Conservation (phyloP, 108 stramenopile genomes). For the Skeletonema costatum region DNA sequence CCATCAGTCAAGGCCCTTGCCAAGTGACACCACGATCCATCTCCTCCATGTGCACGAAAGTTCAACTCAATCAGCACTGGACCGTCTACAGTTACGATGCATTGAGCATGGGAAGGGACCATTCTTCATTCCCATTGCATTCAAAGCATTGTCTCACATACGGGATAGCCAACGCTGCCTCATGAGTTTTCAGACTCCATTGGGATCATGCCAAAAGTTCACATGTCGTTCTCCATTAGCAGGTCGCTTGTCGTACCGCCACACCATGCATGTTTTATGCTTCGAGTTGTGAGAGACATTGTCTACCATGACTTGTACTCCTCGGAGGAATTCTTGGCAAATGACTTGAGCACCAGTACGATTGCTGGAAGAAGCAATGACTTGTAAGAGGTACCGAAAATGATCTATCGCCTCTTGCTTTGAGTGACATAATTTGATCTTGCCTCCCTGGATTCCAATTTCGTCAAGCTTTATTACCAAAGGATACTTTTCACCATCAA, state of each 20-base stretch:
- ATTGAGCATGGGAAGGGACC: slow-evolving; percentile 52
- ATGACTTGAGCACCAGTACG: slow-evolving; percentile 41
- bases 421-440: slow-evolving; percentile 80
- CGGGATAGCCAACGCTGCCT: slow-evolving; percentile 29
- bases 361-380: slow-evolving; percentile 51
- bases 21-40: slow-evolving; percentile 59
- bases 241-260: slow-evolving; percentile 75
- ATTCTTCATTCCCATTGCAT: slow-evolving; percentile 23
- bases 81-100: slow-evolving; percentile 26
- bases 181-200: slow-evolving; percentile 30
- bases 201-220: slow-evolving; percentile 77
- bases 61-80: slow-evolving; percentile 70
- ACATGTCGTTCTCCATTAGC: slow-evolving; percentile 86
- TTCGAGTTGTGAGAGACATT: slow-evolving; percentile 60
- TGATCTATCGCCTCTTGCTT: slow-evolving; percentile 83
- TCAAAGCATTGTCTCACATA: slow-evolving; percentile 56
- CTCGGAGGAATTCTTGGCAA: slow-evolving; percentile 61
- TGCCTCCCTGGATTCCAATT: slow-evolving; percentile 54
- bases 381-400: slow-evolving; percentile 74
- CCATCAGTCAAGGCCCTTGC: slow-evolving; percentile 23
- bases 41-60: slow-evolving; percentile 65
- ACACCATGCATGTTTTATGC: slow-evolving; percentile 68
- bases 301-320: slow-evolving; percentile 72
- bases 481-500: slow-evolving; percentile 55
- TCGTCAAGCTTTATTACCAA: slow-evolving; percentile 89